These are phyloP conservation scores for Nigrospora sphaerica DNA, from an alignment of 2,329 filamentous ascomycete species.

Conservation along the genomic window DNA sequence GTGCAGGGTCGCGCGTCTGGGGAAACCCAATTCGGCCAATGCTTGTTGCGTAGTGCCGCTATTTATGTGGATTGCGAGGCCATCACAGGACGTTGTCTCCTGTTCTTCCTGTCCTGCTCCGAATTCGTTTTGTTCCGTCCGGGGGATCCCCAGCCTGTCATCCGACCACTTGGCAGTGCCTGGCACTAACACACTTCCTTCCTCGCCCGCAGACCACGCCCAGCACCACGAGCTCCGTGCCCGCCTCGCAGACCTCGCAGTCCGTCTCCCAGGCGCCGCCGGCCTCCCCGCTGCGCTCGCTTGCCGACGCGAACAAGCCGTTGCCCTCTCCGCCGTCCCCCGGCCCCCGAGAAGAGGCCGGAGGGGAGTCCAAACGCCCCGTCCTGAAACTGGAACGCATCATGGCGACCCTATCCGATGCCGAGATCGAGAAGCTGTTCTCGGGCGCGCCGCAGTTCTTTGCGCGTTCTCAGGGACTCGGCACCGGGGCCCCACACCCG, in stretches of 20 bases:
- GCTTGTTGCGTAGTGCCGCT: too few relatives aligned
- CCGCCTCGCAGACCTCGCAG: too few relatives aligned
- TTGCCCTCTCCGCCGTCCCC: slow-evolving; percentile 45
- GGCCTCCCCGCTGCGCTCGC: slow-evolving; percentile 19
- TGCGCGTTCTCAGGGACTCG: slow-evolving; percentile 52
- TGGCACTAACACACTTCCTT: too few relatives aligned
- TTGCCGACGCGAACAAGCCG: slow-evolving; percentile 47
- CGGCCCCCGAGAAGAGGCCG: slow-evolving; percentile 30
- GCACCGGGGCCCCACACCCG: slow-evolving; percentile 52
- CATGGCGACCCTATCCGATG: slow-evolving; percentile 51
- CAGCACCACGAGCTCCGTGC: too few relatives aligned
- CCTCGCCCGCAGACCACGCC: too few relatives aligned
- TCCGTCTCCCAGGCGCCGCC: too few relatives aligned
- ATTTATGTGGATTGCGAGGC: background rate
- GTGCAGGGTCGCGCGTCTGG: background rate
- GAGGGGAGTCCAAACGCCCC: slow-evolving; percentile 31
- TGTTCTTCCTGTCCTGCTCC: too few relatives aligned
- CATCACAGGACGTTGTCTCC: too few relatives aligned
- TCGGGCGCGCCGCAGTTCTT: slow-evolving; percentile 71
- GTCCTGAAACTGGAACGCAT: slow-evolving; percentile 47
- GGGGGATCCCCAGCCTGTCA: too few relatives aligned
- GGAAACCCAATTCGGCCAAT: background rate
- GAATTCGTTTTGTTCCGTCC: too few relatives aligned
- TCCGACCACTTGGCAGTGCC: too few relatives aligned
- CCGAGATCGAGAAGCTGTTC: slow-evolving; percentile 63